A percentile compares a stretch with the other conserved stretches of the same genome.
These are phyloP conservation scores for Syzygium aqueum DNA, from an alignment of 345 rosid species.

Conservation along the genomic window DNA sequence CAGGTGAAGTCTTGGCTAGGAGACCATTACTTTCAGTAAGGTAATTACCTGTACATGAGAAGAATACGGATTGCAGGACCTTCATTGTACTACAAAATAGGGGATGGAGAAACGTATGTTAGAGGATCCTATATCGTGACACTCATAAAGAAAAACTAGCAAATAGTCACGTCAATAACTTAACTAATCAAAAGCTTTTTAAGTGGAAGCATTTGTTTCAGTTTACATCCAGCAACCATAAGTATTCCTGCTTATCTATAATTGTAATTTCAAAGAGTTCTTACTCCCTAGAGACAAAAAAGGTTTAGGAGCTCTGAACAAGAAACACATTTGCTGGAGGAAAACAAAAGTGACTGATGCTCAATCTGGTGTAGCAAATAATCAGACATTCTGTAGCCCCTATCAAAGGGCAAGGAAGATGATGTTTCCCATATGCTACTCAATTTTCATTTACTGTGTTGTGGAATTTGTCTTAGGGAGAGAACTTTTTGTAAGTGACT, in stretches of 20 bases:
- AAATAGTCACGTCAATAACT: neutral
- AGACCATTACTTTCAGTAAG: neutral
- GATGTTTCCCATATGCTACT: neutral
- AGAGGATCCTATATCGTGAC: neutral
- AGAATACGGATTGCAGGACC: conserved; percentile 37
- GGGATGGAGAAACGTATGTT: neutral
- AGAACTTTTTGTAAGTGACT: neutral
- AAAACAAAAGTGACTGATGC: neutral
- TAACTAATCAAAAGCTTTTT: neutral
- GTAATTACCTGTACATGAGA: conserved; percentile 36
- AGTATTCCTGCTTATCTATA: neutral
- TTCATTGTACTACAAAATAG: conserved; percentile 29
- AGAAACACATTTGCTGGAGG: neutral
- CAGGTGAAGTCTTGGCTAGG: neutral
- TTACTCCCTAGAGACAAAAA: neutral
- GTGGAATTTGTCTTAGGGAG: neutral
- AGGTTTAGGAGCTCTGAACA: neutral
- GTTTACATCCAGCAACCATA: neutral
- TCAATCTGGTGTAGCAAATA: neutral
- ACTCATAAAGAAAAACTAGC: neutral
- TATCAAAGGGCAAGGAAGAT: neutral
- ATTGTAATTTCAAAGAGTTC: neutral
- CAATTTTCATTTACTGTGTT: neutral
- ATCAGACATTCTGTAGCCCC: neutral
- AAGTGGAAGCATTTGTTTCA: neutral